Base-by-base conservation (phyloP, 129 eudicot species). In the Solidago caesia region DNA sequence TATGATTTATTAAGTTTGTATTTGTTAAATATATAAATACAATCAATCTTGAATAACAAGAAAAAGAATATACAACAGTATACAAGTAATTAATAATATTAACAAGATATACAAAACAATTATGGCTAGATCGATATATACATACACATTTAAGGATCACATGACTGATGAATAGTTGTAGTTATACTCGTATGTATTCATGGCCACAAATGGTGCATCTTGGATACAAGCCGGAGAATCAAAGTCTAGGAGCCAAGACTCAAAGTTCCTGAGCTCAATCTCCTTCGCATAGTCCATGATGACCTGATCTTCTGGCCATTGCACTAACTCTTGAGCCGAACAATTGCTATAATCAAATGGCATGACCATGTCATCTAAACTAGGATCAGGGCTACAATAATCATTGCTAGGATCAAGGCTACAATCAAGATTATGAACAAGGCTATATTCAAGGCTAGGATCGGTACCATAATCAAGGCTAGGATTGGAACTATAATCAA, bases 231-330 rank as follows among this genome's bases (percentile, higher is more conserved):
- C 44, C 12, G 83, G 60, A 4, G 75, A 27, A 73, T 79, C 83
- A 41, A 79, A 39, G 55, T 79, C 83, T 66, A 79, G 68, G 68
- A 79, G 83, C 83, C 83, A 79, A 12, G 83, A 79, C 74, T 79
- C 83, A 14, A 79, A 68, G 64, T 79, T 73, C 48, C 46, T 79
- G 11, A 79, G 75, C 46, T 79, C 75, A 26, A 66, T 67, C 63
- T 67, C 79, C 14, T 79, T 68, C 42, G 47, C 70, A 13, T 65
- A 68, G 4, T 73, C 83, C 64, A 42, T 10, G 16, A 57, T 10
- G 16, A 57, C 41, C 26, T 0, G 52, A 25, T 79, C 75, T 65
- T 79, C 64, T 12, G 79, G 53, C 83, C 78, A 58, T 44, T 79
- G 75, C n/a, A 57, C 82, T 57, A 79, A 56, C 42, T 73, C 75